These are phyloP conservation scores for Penicillium frequentans DNA, from an alignment of 2,329 filamentous ascomycete species.

Conservation along the genomic window DNA sequence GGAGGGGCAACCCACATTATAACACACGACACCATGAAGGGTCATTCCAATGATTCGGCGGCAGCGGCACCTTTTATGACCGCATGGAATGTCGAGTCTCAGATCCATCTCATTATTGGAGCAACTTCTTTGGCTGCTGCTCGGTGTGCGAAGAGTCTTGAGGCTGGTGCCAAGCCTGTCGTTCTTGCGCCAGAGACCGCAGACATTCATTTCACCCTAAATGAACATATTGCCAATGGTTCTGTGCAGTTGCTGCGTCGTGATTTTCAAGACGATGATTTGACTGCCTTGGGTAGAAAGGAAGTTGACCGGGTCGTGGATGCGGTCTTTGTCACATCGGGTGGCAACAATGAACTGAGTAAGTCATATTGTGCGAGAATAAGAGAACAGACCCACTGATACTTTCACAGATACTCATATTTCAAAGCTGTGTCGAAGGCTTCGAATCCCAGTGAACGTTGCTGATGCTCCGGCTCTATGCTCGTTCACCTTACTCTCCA, in stretches of 20 bases:
- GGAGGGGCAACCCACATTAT: not conserved
- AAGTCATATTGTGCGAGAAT: constrained; percentile 23
- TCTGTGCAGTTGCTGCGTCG: constrained; percentile 43
- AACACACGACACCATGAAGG: constrained; percentile 31
- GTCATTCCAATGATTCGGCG: constrained; percentile 24
- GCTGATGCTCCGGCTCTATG: constrained; percentile 83
- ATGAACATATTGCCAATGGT: constrained; percentile 45
- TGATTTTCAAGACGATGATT: constrained; percentile 67
- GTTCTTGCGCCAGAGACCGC: constrained; percentile 70
- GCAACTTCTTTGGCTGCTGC: constrained; percentile 84
- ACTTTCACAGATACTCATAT: constrained; percentile 61
- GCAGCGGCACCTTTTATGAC: constrained; percentile 36
- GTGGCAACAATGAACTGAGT: constrained; percentile 52
- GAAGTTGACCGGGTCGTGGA: constrained; percentile 80
- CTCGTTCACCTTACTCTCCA: constrained; percentile 86
- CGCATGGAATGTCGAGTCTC: constrained; percentile 41
- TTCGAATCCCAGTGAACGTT: constrained; percentile 91
- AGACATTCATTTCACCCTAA: constrained; percentile 59
- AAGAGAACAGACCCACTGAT: not conserved
- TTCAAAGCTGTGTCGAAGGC: constrained; percentile 70
- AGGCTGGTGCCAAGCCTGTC: constrained; percentile 77
- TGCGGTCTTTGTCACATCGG: constrained; percentile 81
- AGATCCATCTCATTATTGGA: constrained; percentile 79
- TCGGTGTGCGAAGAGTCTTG: constrained; percentile 75
- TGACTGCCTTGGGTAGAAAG: constrained; percentile 73